Evolutionary conservation across 345 rosid genomes (phyloP), one percentile per base, ranked within the genome.

Genomic region (Eucalyptus victrix): DNA sequence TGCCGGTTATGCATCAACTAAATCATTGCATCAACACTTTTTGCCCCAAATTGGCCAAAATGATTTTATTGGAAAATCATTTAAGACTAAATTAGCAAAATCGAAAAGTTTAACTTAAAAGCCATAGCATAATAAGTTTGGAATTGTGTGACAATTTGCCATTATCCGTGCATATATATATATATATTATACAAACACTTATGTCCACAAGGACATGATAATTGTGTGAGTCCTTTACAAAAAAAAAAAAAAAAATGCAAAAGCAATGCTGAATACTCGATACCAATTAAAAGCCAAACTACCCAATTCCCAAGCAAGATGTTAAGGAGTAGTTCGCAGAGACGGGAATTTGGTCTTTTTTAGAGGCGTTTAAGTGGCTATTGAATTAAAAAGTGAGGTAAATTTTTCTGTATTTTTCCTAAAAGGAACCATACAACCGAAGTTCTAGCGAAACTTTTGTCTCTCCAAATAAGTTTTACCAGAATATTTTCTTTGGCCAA

Each of bases 1-100:
- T 2, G 26, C 1, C 2, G 2, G 6, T 10, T 1, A 11, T 56
- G 30, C 28, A 56, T 23, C 6, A 23, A 23, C 28, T 10, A 24
- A 56, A 56, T 24, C 62, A 56, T 1, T 4, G 6, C 30, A 26
- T 24, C 1, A 56, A 56, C 13, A 56, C 12, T 24, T 56, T 1
- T 1, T 1, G 0, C 13, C 11, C 62, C 12, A 56, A 56, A 56
- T 56, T 56, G 62, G 12, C 62, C 30, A 56, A 56, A 24, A 56
- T 56, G 14, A 56, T 56, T 56, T 23, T 24, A 24, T 30, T 28
- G 26, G 5, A 53, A 53, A 53, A 53, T 53, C 26, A 53, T 21
- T 21, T 67, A n/a, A 15, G 23, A 32, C 21, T n/a, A n/a, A 67
- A 67, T 67, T 67, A 7, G 26, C 26, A 53, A 53, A 53, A 53